These are phyloP conservation scores for Coemansia sp. DNA, from an alignment of 192 early-diverging fungal genomes.

Conservation along the genomic window DNA sequence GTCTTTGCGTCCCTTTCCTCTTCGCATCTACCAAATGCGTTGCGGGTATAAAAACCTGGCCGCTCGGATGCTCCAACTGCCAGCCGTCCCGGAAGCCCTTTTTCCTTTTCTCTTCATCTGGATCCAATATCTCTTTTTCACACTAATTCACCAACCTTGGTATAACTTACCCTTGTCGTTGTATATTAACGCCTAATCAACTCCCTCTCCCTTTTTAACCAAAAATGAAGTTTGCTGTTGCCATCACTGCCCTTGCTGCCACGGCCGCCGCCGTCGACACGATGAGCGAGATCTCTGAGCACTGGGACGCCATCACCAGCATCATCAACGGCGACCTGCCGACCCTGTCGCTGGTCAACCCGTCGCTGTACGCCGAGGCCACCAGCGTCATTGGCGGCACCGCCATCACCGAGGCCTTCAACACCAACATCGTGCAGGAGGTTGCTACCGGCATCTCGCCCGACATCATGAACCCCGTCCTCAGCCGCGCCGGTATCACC, in stretches of 20 bases:
- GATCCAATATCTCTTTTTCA: neutral
- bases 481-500: conserved; percentile 41
- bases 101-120: conserved; percentile 1
- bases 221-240: conserved; percentile 44
- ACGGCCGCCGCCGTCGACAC: conserved; percentile 26
- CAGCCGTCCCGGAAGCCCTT: no score
- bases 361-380: conserved; percentile 35
- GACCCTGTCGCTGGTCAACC: conserved; percentile 33
- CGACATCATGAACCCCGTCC: conserved; percentile 46
- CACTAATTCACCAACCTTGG: neutral
- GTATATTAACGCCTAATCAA: neutral
- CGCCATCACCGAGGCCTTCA: conserved; percentile 26
- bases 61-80: neutral
- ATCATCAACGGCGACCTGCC: conserved; percentile 45
- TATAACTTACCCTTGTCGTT: neutral
- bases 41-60: neutral
- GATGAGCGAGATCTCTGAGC: conserved; percentile 32
- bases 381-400: conserved; percentile 46
- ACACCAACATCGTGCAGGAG: conserved; percentile 39
- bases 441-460: conserved; percentile 48
- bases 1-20: no score
- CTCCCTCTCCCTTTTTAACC: neutral
- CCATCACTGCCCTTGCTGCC: conserved; percentile 20
- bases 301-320: conserved; percentile 36
- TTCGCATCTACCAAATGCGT: neutral